Percentiles rank a stretch among this genome's conserved stretches.
These are phyloP conservation scores for Lactarius akahatsu DNA, from an alignment of 768 basidiomycete species.

Conservation along the genomic window DNA sequence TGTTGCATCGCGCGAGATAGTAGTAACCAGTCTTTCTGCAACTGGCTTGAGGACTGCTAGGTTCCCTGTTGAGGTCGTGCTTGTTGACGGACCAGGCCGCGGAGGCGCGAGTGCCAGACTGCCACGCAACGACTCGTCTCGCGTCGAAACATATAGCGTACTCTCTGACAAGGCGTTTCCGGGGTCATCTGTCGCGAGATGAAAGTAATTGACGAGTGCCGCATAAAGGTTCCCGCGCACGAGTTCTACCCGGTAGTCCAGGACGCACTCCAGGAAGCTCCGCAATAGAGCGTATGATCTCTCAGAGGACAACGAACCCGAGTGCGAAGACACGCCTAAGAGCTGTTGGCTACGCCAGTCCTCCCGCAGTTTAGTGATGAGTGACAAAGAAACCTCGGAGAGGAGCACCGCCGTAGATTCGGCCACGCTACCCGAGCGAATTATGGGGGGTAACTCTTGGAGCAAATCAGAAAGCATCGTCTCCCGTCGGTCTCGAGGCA, in stretches of 20 bases:
- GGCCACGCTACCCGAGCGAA: constrained; percentile 63
- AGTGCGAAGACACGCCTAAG: constrained; percentile 63
- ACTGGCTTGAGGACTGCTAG: constrained; percentile 62
- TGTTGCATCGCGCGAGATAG: constrained; percentile 85
- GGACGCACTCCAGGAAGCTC: constrained; percentile 68
- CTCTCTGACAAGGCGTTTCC: background rate
- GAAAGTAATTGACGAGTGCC: constrained; percentile 83
- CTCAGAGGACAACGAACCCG: constrained; percentile 75
- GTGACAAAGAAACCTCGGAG: constrained; percentile 76
- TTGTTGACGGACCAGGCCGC: constrained; percentile 22
- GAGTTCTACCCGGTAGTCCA: constrained; percentile 76
- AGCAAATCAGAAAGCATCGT: constrained; percentile 89
- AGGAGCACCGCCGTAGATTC: constrained; percentile 78
- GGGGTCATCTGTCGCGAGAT: constrained; percentile 51
- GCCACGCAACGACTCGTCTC: constrained; percentile 29
- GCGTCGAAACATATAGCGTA: constrained; percentile 2
- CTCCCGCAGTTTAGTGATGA: constrained; percentile 86
- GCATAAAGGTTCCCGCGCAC: constrained; percentile 96
- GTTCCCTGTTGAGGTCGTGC: constrained; percentile 48
- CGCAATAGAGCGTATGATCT: constrained; percentile 73
- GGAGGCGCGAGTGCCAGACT: constrained; percentile 32
- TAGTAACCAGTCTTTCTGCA: constrained; percentile 69
- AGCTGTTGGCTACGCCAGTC: constrained; percentile 70
- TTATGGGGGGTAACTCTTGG: constrained; percentile 69
- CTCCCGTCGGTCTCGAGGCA: constrained; percentile 81